A percentile compares a stretch with the other conserved stretches of the same genome.
phyloP scores from a whole-genome alignment of 352 stramenopile genomes.

The Phytophthora ohioensis region DNA sequence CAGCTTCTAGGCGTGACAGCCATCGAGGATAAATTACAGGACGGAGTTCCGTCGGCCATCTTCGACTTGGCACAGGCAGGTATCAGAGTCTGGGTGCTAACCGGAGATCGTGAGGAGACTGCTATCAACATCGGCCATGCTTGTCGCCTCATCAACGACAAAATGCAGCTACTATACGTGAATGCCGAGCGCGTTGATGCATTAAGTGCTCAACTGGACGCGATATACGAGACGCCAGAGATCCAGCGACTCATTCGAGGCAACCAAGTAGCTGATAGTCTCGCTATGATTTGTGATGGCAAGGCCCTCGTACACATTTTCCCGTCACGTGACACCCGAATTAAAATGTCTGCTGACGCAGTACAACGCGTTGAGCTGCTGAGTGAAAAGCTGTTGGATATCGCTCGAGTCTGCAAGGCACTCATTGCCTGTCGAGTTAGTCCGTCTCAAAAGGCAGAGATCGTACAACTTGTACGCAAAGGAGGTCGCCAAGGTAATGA shows the following conservation, averaged over 20 bases:
- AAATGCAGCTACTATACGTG: constrained; percentile 74
- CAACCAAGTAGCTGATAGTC: constrained; percentile 48
- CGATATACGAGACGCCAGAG: constrained; percentile 47
- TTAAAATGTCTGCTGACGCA: constrained; percentile 45
- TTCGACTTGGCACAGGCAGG: constrained; percentile 92
- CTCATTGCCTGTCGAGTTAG: constrained; percentile 88
- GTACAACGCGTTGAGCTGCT: constrained; percentile 41
- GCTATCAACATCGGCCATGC: constrained; percentile 98
- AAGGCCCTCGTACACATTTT: constrained; percentile 77
- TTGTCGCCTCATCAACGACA: constrained; percentile 70
- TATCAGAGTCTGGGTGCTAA: constrained; percentile 99
- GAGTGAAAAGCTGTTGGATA: constrained; percentile 55
- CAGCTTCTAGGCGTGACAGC: constrained; percentile 93
- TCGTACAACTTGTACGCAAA: constrained; percentile 74
- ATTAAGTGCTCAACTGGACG: constrained; percentile 59
- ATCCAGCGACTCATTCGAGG: constrained; percentile 55
- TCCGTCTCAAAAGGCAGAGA: constrained; percentile 85
- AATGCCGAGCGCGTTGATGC: constrained; percentile 57
- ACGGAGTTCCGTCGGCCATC: constrained; percentile 94
- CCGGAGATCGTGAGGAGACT: constrained; percentile 97
- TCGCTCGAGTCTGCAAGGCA: constrained; percentile 71
- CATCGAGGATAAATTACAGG: constrained; percentile 97
- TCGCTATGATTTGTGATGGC: constrained; percentile 74
- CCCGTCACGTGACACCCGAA: constrained; percentile 58
- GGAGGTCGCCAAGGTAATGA: constrained; percentile 17